phyloP scores from a whole-genome alignment of 257 asterid species.

The Haberlea rhodopensis region DNA sequence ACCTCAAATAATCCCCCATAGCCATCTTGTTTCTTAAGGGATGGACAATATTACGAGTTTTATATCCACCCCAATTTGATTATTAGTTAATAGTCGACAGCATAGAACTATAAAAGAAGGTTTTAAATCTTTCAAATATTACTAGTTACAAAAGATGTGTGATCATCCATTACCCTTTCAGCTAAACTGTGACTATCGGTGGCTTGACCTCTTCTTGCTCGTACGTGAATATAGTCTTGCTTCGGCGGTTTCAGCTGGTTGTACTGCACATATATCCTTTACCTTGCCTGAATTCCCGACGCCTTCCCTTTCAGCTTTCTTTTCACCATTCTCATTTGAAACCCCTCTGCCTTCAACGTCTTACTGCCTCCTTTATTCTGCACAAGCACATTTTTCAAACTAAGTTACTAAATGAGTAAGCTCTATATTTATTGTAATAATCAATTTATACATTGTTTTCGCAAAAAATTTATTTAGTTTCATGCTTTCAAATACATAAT shows the following conservation, averaged over 20 bases:
- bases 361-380: slow-evolving; percentile 47
- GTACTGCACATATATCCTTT: slow-evolving; percentile 33
- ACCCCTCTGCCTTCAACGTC: slow-evolving; percentile 35
- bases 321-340: slow-evolving; percentile 33
- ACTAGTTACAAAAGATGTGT: slow-evolving; percentile 1
- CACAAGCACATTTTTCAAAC: slow-evolving; percentile 1
- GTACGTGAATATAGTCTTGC: slow-evolving; percentile 66
- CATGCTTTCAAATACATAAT: too few species aligned
- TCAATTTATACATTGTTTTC: too few species aligned
- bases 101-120: neutral
- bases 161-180: slow-evolving; percentile 46
- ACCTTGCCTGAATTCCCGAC: slow-evolving; percentile 37
- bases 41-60: too few species aligned
- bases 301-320: slow-evolving; percentile 34
- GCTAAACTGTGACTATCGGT: slow-evolving; percentile 78
- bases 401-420: neutral
- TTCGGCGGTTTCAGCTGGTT: slow-evolving; percentile 47
- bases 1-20: too few species aligned
- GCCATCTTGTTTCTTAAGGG: too few species aligned
- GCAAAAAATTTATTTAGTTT: neutral
- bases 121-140: neutral
- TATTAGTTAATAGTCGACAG: too few species aligned
- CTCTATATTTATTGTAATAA: neutral
- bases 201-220: slow-evolving; percentile 78
- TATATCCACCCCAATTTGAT: too few species aligned